Evolutionary conservation across 2,329 filamentous ascomycete genomes (phyloP), one percentile per base, ranked within the genome.

Genomic region (Gliomastix tumulicola): DNA sequence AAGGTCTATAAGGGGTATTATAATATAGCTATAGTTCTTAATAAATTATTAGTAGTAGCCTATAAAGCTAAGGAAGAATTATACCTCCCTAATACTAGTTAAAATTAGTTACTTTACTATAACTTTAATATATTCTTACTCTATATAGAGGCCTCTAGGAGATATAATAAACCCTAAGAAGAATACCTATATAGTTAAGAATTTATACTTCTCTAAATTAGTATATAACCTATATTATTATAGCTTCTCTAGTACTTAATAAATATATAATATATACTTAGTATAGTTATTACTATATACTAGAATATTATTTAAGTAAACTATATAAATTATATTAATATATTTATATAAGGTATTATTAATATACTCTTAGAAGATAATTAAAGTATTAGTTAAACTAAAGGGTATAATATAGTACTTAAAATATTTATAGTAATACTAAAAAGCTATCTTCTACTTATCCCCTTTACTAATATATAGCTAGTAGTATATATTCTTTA

Each of bases 31-130:
- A 32, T 22, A 32, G 18, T 32, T 23, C 33, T n/a, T 22, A 16
- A 32, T 23, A 33, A 37, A 32, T 32, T 21, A 20, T 33, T 19
- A 19, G 20, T 23, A 23, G 15, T 32, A 37, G n/a, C 30, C 21
- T 20, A 13, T 30, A 21, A 34, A 27, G 22, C 17, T 28, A 37
- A 38, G 39, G 22, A 43, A 35, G 9, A 12, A 3, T 35, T 21
- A 37, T 32, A 32, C 16, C 16, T 23, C 30, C 16, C 35, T 44
- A 27, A 40, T 50, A 32, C 44, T 45, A 27, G 30, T 34, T 27
- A 41, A 21, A 32, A 34, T 37, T 21, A 37, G 35, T 20, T 32
- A 44, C 12, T 30, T 36, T 13, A 36, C 21, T 32, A 37, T 28
- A 32, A n/a, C 19, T 30, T 35, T 37, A 38, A 35, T 37, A 31